Percentiles rank a stretch among this genome's conserved stretches.
These are phyloP conservation scores for Cryptococcus amylolentus DNA, from an alignment of 1,284 basidiomycete species.

Conservation along the genomic window DNA sequence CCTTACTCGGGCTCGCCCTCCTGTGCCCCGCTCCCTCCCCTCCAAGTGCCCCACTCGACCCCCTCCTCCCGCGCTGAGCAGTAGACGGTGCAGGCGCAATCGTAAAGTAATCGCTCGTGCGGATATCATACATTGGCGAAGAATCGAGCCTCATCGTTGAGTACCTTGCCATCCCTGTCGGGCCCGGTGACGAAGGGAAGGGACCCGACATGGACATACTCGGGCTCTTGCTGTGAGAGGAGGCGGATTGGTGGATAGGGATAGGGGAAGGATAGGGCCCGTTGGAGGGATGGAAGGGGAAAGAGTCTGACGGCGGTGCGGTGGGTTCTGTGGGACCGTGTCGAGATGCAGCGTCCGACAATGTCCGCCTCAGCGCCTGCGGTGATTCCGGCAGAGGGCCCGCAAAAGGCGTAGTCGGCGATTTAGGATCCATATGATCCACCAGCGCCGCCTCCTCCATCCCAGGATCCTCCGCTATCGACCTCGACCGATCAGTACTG, in stretches of 20 bases:
- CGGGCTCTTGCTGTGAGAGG: not conserved
- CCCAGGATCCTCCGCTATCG: not conserved
- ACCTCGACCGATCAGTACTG: not conserved
- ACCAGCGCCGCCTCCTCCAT: conserved; percentile 1
- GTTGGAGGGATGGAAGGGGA: not conserved
- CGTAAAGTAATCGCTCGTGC: conserved; percentile 27
- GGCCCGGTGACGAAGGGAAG: conserved; percentile 15
- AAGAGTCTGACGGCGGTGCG: not conserved
- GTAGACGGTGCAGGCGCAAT: conserved; percentile 1
- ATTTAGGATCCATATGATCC: conserved; percentile 8
- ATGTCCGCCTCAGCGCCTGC: not conserved
- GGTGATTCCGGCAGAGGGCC: not conserved
- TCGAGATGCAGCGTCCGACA: not conserved
- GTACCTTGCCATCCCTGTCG: not conserved
- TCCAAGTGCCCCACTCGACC: conserved; percentile 1
- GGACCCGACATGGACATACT: conserved; percentile 31
- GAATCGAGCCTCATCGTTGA: conserved; percentile 17
- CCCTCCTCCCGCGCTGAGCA: conserved; percentile 2
- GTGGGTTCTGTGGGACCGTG: not conserved
- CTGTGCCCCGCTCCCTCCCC: conserved; percentile 1
- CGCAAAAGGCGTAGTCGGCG: not conserved
- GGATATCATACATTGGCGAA: conserved; percentile 40
- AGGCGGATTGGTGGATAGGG: not conserved
- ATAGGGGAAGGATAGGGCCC: conserved; percentile 6
- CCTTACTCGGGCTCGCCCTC: conserved; percentile 6